Conservation (phyloP, 306 rosid species). For the Lupinus albus region DNA sequence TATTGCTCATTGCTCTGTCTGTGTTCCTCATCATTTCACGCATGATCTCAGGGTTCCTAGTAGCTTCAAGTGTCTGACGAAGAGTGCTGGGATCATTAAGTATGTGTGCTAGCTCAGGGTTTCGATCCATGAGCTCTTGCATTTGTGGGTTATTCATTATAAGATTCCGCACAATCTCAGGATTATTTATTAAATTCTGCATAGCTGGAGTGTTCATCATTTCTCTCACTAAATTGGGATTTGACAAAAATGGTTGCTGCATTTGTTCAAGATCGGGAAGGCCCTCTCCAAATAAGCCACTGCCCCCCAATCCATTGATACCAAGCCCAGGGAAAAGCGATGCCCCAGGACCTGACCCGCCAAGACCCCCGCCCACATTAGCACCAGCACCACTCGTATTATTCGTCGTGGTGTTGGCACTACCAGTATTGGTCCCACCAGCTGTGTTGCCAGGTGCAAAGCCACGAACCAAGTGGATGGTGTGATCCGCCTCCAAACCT, state of each 20-base stretch:
- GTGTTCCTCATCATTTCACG: slow-evolving; percentile 96
- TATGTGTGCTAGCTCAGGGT: slow-evolving; percentile 82
- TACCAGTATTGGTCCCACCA: slow-evolving; percentile 52
- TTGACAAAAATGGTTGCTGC: slow-evolving; percentile 72
- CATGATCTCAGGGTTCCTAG: slow-evolving; percentile 92
- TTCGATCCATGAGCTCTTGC: slow-evolving; percentile 82
- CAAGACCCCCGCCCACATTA: slow-evolving; percentile 60
- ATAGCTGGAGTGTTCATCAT: slow-evolving; percentile 78
- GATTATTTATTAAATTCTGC: slow-evolving; percentile 72
- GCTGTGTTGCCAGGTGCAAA: slow-evolving; percentile 57
- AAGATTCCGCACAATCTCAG: slow-evolving; percentile 72
- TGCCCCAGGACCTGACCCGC: slow-evolving; percentile 63
- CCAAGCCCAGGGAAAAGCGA: slow-evolving; percentile 70
- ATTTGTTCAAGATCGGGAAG: slow-evolving; percentile 72
- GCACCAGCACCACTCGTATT: slow-evolving; percentile 55
- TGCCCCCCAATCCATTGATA: slow-evolving; percentile 55
- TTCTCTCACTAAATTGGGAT: slow-evolving; percentile 74
- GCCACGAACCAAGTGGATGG: slow-evolving; percentile 83
- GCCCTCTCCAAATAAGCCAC: slow-evolving; percentile 68
- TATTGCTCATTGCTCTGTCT: slow-evolving; percentile 93
- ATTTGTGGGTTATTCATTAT: slow-evolving; percentile 85
- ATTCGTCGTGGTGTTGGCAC: slow-evolving; percentile 52
- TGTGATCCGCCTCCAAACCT: slow-evolving; percentile 91
- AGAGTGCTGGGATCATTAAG: slow-evolving; percentile 87
- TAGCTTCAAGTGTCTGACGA: slow-evolving; percentile 85